Evolutionary conservation across 2,329 filamentous ascomycete species (phyloP), one percentile per base, ranked within the genome.

Genomic region (Neofusicoccum cordaticola): DNA sequence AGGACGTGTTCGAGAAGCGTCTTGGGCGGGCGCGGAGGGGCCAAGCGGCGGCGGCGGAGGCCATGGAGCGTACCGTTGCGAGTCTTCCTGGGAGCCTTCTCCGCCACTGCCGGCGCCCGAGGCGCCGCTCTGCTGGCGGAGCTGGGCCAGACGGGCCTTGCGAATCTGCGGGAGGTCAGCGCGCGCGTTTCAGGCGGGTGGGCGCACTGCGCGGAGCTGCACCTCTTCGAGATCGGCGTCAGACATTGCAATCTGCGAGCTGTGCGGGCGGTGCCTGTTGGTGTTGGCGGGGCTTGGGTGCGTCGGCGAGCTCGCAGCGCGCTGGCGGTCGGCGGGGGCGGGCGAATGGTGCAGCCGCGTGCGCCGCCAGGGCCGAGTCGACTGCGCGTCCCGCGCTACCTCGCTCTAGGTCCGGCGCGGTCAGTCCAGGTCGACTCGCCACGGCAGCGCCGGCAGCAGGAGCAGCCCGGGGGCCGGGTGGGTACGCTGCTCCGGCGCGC

Each of bases 81-180:
- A 79, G 62, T 64, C 62, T 27, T 64, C 62, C 34, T 57, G 41
- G 41, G 56, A 60, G 51, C 76, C 77, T 61, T 78, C 75, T 62
- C 82, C 82, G 70, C 80, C 82, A 66, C 79, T 79, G 45, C 78
- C 78, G 45, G 53, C 45, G 65, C 83, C 84, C 66, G 82, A 83
- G 68, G 84, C 80, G 37, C 78, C 90, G 83, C 71, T 70, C 73
- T 87, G 84, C 71, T 93, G 85, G 79, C 96, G 95, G 70, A 98
- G 89, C 82, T 99, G 93, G 79, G 94, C 91, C 63, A 97, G 88
- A 68, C 95, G 92, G 73, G 94, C 94, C 78, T 92, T 90, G 76
- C 94, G 85, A 75, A 98, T 97, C 90, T 97, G 73, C 17, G 66
- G 58, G 50, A 62, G 51, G 52, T 68, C 22, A 66, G 66, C 62